Evolutionary conservation across 106 monocot genomes (phyloP), one percentile per base, ranked within the genome.

Genomic region (Dendrobium officinale): DNA sequence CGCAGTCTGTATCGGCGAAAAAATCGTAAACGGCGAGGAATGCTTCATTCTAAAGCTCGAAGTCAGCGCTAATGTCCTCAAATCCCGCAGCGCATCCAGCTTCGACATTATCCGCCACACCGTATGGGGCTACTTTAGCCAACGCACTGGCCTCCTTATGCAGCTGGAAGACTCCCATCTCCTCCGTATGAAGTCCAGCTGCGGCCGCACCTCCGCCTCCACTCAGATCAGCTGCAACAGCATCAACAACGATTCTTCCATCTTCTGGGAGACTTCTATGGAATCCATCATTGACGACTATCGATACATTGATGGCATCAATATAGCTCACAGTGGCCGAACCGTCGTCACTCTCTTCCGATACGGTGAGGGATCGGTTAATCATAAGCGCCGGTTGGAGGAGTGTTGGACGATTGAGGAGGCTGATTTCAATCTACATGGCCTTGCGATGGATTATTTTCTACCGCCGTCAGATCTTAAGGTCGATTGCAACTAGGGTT

Each of bases 31-130:
- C 55, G 86, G 80, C 49, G 93, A 93, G 73, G 89, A 91, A 72
- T 96, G 96, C 90, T 96, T 96, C 88, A 92, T 93, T 43, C 86
- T 96, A 61, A 96, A 96, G 85, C 88, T 91, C 67, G 96, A 96
- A 55, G 89, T 91, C 7, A 90, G 79, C 68, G 56, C 89, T 15
- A 64, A 80, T 19, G 82, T 83, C 0, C 85, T 96, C 70, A 88
- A 90, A 85, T 64, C 78, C 82, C 81, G 83, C 6, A 82, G 88
- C 70, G 79, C 82, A 31, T 77, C 83, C 67, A 88, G 78, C 77
- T 92, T 90, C 79, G 88, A 89, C 54, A 84, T 80, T 43, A 84
- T 84, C 76, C 80, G 77, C 83, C 96, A 96, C 90, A 96, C 91
- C 6, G 83, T 96, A 1, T 96, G 96, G 96, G 95, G 95, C 4